Evolutionary conservation across 1,284 basidiomycete species (phyloP).

Genomic region (Polyporus tsugae): DNA sequence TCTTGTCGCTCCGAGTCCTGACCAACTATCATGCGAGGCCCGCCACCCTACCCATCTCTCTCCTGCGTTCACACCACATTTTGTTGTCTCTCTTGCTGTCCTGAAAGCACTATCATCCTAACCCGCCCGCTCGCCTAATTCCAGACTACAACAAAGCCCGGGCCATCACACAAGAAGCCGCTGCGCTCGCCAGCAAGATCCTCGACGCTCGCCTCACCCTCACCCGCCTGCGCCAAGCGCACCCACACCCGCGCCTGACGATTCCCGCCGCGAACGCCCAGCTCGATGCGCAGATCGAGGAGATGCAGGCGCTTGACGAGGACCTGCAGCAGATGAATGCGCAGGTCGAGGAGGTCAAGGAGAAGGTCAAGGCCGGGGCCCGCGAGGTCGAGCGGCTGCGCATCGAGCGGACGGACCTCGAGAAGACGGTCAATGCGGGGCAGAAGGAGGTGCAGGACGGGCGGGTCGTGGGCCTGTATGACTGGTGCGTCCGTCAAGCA

Average conservation of each 20-base stretch:
- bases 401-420: conserved; percentile 71
- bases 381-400: conserved; percentile 71
- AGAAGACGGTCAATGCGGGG: conserved; percentile 69
- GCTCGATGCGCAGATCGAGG: conserved; percentile 72
- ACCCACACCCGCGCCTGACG: conserved; percentile 82
- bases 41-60: not conserved
- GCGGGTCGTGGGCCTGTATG: conserved; percentile 67
- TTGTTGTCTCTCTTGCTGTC: no score
- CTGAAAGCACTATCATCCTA: not conserved
- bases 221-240: conserved; percentile 77
- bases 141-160: conserved; percentile 68
- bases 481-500: conserved; percentile 58
- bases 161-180: conserved; percentile 60
- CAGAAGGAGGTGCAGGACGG: conserved; percentile 73
- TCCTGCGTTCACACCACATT: not conserved
- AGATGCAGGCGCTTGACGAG: conserved; percentile 79
- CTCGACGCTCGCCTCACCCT: conserved; percentile 82
- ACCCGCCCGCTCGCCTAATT: not conserved
- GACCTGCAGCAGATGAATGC: conserved; percentile 53
- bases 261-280: conserved; percentile 74
- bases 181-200: conserved; percentile 73
- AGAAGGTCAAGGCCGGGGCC: conserved; percentile 62
- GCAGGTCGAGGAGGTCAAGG: conserved; percentile 61
- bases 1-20: not conserved
- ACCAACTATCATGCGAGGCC: not conserved